Base-by-base conservation (phyloP, 805 yeast genomes). In the Candida berthetii region DNA sequence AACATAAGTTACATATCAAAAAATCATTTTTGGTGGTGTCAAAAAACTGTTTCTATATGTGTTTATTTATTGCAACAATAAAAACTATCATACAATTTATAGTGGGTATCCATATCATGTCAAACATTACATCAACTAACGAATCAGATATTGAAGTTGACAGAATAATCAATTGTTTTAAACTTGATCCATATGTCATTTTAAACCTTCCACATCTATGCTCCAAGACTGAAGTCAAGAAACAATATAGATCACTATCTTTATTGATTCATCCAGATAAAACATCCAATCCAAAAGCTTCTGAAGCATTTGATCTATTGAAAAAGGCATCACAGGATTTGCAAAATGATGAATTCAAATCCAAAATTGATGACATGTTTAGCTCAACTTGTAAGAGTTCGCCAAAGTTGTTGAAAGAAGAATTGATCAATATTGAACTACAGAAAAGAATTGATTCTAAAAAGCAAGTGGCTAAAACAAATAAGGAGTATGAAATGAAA, bases 221-320 rank as follows among this genome's bases (percentile, higher is more conserved):
- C 11, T 29, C 32, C 7, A 29, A 29, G 11, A 29, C 32, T 7
- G 32, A 29, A 15, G 32, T 80, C 42, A 71, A 69, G 47, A 72
- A 66, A 44, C 49, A 61, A 32, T 82, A 70, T 54, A 62, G 87
- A 20, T 71, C 69, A 57, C 80, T 76, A 54, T 79, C 88, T 2
- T 60, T 82, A 31, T 58, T 79, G 43, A 74, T 82, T 15, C 90
- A 82, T 55, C 90, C 90, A 0, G 90, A 82, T 54, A 80, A 79
- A 52, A 68, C 76, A 1, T 54, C 59, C 25, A 73, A 81, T 48
- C 62, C 67, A 0, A 60, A 67, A n/a, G 86, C 88, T 0, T 76
- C 85, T 0, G 70, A 62, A 27, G 88, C 88, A 2, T 82, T 82
- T 56, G 82, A 78, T 50, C 42, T 66, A 29, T 57, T 82, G 39